phyloP scores from a whole-genome alignment of 2,329 filamentous ascomycete genomes.

The Neoarthrinium moseri region DNA sequence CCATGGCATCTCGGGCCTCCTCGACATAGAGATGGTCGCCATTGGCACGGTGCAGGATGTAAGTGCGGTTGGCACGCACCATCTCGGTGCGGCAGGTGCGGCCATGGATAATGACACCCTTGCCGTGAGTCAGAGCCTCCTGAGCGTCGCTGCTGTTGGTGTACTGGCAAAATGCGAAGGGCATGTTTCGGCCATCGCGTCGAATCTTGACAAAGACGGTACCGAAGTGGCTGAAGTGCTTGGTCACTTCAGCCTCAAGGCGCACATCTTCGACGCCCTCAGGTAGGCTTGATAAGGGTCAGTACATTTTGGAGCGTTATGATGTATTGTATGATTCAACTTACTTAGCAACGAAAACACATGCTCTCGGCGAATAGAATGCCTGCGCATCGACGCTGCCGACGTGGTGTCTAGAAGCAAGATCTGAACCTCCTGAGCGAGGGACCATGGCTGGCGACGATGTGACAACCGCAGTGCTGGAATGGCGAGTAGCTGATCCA shows the following conservation, averaged over 20 bases:
- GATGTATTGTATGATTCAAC: constrained; percentile 21
- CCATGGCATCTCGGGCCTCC: constrained; percentile 44
- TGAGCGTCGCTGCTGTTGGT: constrained; percentile 54
- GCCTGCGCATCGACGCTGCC: constrained; percentile 48
- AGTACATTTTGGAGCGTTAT: neutral
- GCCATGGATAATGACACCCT: constrained; percentile 49
- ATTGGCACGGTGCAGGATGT: constrained; percentile 42
- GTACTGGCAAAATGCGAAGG: constrained; percentile 64
- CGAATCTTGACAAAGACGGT: constrained; percentile 63
- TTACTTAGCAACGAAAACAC: constrained; percentile 68
- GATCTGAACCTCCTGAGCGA: constrained; percentile 10
- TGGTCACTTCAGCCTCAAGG: constrained; percentile 52
- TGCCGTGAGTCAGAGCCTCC: constrained; percentile 44
- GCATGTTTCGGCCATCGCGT: constrained; percentile 56
- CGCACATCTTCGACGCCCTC: constrained; percentile 46
- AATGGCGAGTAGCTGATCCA: neutral
- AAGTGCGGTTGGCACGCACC: constrained; percentile 58
- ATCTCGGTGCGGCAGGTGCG: constrained; percentile 60
- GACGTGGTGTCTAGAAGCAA: constrained; percentile 19
- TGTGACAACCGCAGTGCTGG: no score
- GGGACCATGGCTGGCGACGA: no score
- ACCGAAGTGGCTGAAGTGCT: constrained; percentile 53
- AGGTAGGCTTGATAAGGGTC: constrained; percentile 42
- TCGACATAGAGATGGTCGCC: constrained; percentile 34
- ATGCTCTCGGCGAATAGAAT: constrained; percentile 53